A percentile compares a stretch with the other conserved stretches of the same genome.
These are phyloP conservation scores for Combretum micranthum DNA, from an alignment of 345 rosid species.

Conservation along the genomic window DNA sequence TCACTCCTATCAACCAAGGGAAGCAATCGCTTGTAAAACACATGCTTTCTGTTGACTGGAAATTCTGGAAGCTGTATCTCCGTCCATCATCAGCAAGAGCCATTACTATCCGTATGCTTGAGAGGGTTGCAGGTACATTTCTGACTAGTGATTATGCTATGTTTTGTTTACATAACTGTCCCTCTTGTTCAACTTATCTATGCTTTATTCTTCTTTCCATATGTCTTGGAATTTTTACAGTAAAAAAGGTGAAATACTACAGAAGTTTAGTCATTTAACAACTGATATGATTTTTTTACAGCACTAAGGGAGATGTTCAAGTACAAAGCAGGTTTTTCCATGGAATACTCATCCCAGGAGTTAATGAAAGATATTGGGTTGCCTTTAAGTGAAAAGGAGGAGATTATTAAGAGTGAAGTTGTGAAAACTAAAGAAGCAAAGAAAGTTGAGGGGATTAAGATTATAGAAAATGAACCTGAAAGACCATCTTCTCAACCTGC, in stretches of 20 bases:
- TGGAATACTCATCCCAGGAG: constrained; percentile 34
- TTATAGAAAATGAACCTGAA: constrained; percentile 30
- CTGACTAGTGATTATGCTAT: neutral
- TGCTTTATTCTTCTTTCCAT: neutral
- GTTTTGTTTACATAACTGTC: neutral
- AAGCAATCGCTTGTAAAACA: constrained; percentile 77
- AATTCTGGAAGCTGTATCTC: constrained; percentile 64
- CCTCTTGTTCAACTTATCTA: neutral
- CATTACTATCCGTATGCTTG: constrained; percentile 72
- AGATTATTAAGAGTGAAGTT: constrained; percentile 15
- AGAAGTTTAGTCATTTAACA: no score
- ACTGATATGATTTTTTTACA: constrained; percentile 12
- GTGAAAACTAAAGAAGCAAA: constrained; percentile 11
- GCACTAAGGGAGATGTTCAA: constrained; percentile 74
- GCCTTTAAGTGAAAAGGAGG: constrained; percentile 23
- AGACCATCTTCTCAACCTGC: constrained; percentile 28
- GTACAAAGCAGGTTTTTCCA: constrained; percentile 45
- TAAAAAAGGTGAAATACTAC: no score
- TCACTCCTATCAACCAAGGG: constrained; percentile 66
- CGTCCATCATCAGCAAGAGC: constrained; percentile 57
- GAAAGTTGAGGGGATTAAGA: constrained; percentile 11
- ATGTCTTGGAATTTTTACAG: neutral
- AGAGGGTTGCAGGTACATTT: constrained; percentile 67
- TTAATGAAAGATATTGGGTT: constrained; percentile 20
- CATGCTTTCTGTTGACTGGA: constrained; percentile 95